Base-by-base conservation (phyloP, 805 yeast genomes). In the Candida pseudoglaebosa region DNA sequence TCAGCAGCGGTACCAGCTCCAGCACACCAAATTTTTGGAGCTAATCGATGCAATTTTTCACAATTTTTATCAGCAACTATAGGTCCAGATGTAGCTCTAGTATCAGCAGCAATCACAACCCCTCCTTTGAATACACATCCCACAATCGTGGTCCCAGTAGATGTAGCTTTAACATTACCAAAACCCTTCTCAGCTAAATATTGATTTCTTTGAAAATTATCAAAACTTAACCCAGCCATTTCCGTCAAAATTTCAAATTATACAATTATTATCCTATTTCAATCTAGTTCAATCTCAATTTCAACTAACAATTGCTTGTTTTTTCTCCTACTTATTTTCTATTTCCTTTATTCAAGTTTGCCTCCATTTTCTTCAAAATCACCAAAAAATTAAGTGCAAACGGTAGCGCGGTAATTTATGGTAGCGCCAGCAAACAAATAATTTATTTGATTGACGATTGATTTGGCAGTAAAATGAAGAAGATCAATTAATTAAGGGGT, bases 1-100 rank as follows among this genome's bases (percentile, higher is more conserved):
- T 93, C 99, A 5, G 99, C 98, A 21, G 99, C 99, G n/a, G 99
- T 93, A 62, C 99, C 99, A 3, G 99, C 99, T 55, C 99, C 99
- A 37, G 99, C 99, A 80, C 99, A 91, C 97, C 97, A 91, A 59
- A 90, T 89, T 56, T 75, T 77, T 7, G 97, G 96, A 5, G 96
- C 77, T 48, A 90, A 73, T 50, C 95, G 70, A 66, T 91, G 97
- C 48, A 93, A 73, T 65, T 91, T 91, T 57, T 89, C 96, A 73
- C 97, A 90, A 70, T 93, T 93, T 71, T 93, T 93, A 67, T 93
- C 98, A 5, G 99, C 99, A 24, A 93, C 98, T 51, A 93, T 88
- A 42, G 82, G 83, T 10, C 99, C 99, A 26, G 93, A 83, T 3
- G 99, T 93, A 40, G 99, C 97, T 67, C 99, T 82, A 15, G 99